Evolutionary conservation across 2,329 filamentous ascomycete genomes (phyloP).

Genomic region (Periconia sp.): DNA sequence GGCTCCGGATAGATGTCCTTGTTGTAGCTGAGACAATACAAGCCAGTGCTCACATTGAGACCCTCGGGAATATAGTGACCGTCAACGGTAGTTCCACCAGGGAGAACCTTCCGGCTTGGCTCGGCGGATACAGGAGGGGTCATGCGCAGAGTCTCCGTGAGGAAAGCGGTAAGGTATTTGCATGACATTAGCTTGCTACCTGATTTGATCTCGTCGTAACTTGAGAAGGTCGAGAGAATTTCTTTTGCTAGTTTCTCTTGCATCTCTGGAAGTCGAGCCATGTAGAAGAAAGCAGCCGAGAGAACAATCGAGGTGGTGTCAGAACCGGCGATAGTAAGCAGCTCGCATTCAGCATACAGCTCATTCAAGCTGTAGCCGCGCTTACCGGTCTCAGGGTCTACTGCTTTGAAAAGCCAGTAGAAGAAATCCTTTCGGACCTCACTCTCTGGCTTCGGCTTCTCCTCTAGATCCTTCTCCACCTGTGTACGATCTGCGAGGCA

Average conservation of each 20-base stretch:
- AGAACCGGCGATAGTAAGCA: slow-evolving; percentile 30
- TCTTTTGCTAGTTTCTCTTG: slow-evolving; percentile 25
- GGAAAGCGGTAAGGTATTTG: slow-evolving; percentile 26
- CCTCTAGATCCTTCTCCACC: slow-evolving; percentile 19
- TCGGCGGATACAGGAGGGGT: slow-evolving; percentile 24
- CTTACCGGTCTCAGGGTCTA: slow-evolving; percentile 48
- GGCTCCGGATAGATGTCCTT: slow-evolving; percentile 22
- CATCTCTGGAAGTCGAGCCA: slow-evolving; percentile 15
- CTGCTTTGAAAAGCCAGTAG: slow-evolving; percentile 49
- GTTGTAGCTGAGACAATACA: slow-evolving; percentile 24
- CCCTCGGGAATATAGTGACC: slow-evolving; percentile 27
- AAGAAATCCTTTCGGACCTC: slow-evolving; percentile 48
- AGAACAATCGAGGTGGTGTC: slow-evolving; percentile 29
- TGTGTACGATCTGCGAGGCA: slow-evolving; percentile 20
- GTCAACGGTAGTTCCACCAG: slow-evolving; percentile 22
- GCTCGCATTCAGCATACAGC: slow-evolving; percentile 38
- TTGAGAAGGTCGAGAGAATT: slow-evolving; percentile 21
- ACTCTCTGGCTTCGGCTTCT: slow-evolving; percentile 18
- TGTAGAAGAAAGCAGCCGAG: slow-evolving; percentile 27
- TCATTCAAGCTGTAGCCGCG: slow-evolving; percentile 43
- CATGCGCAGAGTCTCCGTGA: slow-evolving; percentile 32
- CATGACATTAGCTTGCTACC: slow-evolving; percentile 23
- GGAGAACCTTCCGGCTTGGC: slow-evolving; percentile 28
- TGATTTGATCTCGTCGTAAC: slow-evolving; percentile 23
- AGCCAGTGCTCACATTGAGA: slow-evolving; percentile 15